Base-by-base conservation (phyloP, 352 stramenopile genomes). In the Pelagophyceae sp. region DNA sequence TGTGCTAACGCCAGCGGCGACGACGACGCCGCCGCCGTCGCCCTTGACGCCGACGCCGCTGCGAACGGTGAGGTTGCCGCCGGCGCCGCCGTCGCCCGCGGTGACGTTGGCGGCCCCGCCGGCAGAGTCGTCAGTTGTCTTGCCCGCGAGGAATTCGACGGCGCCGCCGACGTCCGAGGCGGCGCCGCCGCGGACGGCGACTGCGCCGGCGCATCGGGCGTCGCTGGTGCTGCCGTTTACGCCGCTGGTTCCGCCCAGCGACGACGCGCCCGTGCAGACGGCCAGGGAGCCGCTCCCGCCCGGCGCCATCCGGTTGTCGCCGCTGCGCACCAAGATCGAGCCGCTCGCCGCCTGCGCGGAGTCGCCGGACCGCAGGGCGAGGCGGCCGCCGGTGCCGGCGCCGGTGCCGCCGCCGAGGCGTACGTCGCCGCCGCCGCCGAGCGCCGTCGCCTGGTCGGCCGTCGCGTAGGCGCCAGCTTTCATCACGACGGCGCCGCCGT, bases 301-400 rank as follows among this genome's bases (percentile, higher is more conserved):
- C 75, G 82, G 76, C 69, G 80, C 84, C 19, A 90, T 54, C 92
- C 19, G 91, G 90, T n/a, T n/a, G 51, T 88, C 82, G 27, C 88
- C 84, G 3, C 88, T 95, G 35, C 80, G 80, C 38, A 96, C 76
- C 23, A 77, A 84, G n/a, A 96, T 79, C 38, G 79, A 80, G 15
- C 93, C 93, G 72, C 89, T 96, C 64, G 92, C 89, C 50, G 85
- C 85, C 51, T 79, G 77, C 31, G 84, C 91, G 27, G 90, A 89
- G 61, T 84, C 79, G 64, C 86, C 82, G 50, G 89, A 88, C 19
- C 75, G 54, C n/a, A 92, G 45, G 25, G 76, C 37, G 5, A 91
- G 54, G 29, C 78, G 82, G 27, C 88, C 88, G 65, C 88, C 87
- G 72, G 89, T 50, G 83, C 87, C 72, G 77, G 83, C 81, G 0